A percentile compares a stretch with the other conserved stretches of the same genome.
These are phyloP conservation scores for Botrytis paeoniae DNA, from an alignment of 2,329 filamentous ascomycete species.

Conservation along the genomic window DNA sequence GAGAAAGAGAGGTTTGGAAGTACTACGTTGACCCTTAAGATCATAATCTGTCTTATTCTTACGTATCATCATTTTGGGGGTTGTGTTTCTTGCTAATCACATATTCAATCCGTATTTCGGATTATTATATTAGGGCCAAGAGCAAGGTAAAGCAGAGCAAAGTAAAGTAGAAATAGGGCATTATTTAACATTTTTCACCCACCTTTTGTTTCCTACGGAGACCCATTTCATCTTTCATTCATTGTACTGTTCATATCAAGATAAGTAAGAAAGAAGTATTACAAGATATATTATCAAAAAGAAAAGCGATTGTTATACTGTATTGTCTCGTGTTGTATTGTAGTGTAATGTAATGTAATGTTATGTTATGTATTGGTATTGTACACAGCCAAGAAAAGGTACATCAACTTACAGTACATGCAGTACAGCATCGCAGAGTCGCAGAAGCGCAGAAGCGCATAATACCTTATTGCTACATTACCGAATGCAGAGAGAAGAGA, in stretches of 20 bases:
- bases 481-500: not conserved
- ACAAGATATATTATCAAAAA: not conserved
- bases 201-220: not conserved
- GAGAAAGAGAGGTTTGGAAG: too few species aligned
- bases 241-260: too few species aligned
- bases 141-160: accelerated
- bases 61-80: not conserved
- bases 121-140: not conserved
- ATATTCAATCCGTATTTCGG: not conserved
- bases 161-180: too few species aligned
- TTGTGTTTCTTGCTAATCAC: not conserved
- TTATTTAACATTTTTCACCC: not conserved
- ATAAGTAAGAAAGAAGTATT: not conserved
- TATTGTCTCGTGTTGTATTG: not conserved
- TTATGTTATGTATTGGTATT: not conserved
- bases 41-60: not conserved
- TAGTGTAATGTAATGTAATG: not conserved
- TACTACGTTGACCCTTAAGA: too few species aligned
- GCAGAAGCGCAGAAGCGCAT: not conserved
- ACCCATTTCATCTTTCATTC: not conserved
- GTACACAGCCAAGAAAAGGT: not conserved
- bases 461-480: not conserved
- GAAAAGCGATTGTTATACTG: not conserved
- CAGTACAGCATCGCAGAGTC: not conserved
- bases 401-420: not conserved